These are phyloP conservation scores for Dillenia turbinata DNA, from an alignment of 164 flowering plant species.

Conservation along the genomic window DNA sequence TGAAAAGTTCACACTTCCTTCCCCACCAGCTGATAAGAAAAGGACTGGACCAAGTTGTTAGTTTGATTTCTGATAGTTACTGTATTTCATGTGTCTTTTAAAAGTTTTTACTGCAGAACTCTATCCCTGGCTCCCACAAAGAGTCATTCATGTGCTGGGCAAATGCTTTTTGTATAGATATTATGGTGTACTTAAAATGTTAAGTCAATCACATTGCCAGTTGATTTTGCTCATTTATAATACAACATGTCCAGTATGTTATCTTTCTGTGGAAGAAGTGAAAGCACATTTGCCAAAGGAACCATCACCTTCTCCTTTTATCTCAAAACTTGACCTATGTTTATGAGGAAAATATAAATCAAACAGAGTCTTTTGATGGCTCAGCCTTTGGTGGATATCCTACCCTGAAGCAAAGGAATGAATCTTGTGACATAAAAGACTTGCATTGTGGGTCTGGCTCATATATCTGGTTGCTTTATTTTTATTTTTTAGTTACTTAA, in stretches of 20 bases:
- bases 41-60: slow-evolving; percentile 91
- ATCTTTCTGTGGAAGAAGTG: slow-evolving; percentile 77
- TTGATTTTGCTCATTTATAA: not conserved
- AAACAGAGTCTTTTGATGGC: slow-evolving; percentile 63
- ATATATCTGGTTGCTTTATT: not conserved
- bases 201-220: slow-evolving; percentile 1
- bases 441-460: slow-evolving; percentile 91
- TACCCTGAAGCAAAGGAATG: slow-evolving; percentile 67
- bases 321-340: slow-evolving; percentile 58
- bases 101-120: not conserved
- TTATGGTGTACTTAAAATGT: not conserved
- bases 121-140: slow-evolving; percentile 2
- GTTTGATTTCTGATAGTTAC: slow-evolving; percentile 20
- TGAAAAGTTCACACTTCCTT: slow-evolving; percentile 60
- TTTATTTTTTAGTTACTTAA: not conserved
- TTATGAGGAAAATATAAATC: slow-evolving; percentile 46
- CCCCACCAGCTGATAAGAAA: slow-evolving; percentile 65
- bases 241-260: slow-evolving; percentile 96
- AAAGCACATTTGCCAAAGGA: slow-evolving; percentile 57
- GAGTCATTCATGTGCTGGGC: too few relatives aligned
- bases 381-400: slow-evolving; percentile 99
- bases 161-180: not conserved
- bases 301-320: slow-evolving; percentile 60
- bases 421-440: slow-evolving; percentile 78
- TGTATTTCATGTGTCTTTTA: not conserved